Conservation (phyloP, 768 basidiomycete species). For the Phanerodontia chrysosporium region DNA sequence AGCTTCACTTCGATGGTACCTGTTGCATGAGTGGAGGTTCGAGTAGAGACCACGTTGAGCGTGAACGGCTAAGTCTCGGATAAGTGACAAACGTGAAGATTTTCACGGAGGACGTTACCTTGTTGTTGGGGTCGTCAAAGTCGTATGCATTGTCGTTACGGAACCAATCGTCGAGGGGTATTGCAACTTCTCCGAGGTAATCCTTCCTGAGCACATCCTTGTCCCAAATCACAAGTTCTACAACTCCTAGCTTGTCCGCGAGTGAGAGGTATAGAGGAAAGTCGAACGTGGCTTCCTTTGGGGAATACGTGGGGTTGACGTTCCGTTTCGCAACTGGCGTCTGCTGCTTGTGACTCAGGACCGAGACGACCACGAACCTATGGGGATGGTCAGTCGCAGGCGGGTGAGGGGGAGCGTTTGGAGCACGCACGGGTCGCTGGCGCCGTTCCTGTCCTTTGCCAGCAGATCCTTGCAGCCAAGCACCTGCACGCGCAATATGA, state of each 20-base stretch:
- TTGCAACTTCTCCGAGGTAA: conserved; percentile 83
- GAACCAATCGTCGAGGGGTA: conserved; percentile 86
- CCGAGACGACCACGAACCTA: conserved; percentile 69
- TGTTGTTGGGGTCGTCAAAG: conserved; percentile 64
- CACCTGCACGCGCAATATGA: conserved; percentile 65
- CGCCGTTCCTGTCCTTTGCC: conserved; percentile 63
- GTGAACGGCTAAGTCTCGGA: conserved; percentile 43
- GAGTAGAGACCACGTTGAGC: conserved; percentile 43
- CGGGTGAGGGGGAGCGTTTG: background rate
- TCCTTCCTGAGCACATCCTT: conserved; percentile 88
- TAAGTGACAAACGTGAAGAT: background rate
- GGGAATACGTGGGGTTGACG: conserved; percentile 58
- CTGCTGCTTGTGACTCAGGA: conserved; percentile 53
- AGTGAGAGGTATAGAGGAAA: conserved; percentile 80
- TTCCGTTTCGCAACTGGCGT: conserved; percentile 77
- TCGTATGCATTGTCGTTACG: conserved; percentile 38
- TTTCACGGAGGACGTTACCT: conserved; percentile 41
- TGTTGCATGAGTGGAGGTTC: conserved; percentile 39
- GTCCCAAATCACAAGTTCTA: conserved; percentile 93
- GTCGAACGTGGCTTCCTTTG: conserved; percentile 82
- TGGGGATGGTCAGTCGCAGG: background rate
- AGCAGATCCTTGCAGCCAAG: conserved; percentile 57
- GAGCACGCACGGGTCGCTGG: conserved; percentile 68
- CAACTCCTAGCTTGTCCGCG: conserved; percentile 62
- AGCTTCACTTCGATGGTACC: conserved; percentile 60